These are phyloP conservation scores for Domatiomyces globalis DNA, from an alignment of 2,329 filamentous ascomycete species.

Conservation along the genomic window DNA sequence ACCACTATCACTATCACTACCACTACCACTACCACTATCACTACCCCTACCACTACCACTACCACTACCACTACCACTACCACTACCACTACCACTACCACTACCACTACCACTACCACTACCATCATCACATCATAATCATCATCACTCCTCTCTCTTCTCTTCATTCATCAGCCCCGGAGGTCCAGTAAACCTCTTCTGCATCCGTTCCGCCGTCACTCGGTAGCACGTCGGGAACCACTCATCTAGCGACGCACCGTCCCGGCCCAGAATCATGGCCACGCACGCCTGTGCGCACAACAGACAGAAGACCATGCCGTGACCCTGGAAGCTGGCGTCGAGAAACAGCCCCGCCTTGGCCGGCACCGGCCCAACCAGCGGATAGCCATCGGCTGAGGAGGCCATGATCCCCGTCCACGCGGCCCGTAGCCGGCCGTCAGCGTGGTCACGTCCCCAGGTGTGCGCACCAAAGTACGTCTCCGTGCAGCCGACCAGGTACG, in stretches of 20 bases:
- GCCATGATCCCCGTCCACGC: slow-evolving; percentile 40
- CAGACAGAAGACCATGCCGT: slow-evolving; percentile 43
- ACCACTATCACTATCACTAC: too few species aligned
- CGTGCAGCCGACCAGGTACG: slow-evolving; percentile 18
- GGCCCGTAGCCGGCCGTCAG: slow-evolving; percentile 22
- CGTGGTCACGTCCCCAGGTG: slow-evolving; percentile 31
- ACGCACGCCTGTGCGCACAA: slow-evolving; percentile 11
- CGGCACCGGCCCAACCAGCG: slow-evolving; percentile 39
- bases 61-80: not conserved
- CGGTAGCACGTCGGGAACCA: slow-evolving; percentile 14
- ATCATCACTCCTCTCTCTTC: too few species aligned
- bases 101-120: not conserved
- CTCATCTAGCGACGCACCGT: slow-evolving; percentile 1
- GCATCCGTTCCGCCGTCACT: slow-evolving; percentile 10
- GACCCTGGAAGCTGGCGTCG: slow-evolving; percentile 49
- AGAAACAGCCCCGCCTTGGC: slow-evolving; percentile 38
- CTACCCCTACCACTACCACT: too few species aligned
- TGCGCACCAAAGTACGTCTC: slow-evolving; percentile 21
- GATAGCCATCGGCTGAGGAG: slow-evolving; percentile 36
- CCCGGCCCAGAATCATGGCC: slow-evolving; percentile 9
- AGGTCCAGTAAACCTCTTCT: slow-evolving; percentile 9
- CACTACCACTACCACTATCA: too few species aligned
- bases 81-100: not conserved
- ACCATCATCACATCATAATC: too few species aligned
- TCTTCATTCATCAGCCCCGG: not conserved